Conservation (phyloP, 2,329 filamentous ascomycete species). For the Gaeumannomyces tritici region DNA sequence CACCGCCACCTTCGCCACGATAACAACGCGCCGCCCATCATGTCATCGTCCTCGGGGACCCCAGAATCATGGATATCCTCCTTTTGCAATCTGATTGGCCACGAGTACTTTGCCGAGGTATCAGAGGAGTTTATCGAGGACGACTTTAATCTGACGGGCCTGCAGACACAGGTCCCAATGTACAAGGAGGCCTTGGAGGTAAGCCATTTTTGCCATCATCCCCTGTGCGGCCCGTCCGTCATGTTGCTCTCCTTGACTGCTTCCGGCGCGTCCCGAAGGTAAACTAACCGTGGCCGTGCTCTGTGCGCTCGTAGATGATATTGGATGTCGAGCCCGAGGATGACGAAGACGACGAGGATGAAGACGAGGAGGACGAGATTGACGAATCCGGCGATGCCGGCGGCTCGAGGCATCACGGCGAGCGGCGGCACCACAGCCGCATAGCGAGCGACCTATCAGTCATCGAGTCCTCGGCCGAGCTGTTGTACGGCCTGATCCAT, state of each 20-base stretch:
- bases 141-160: constrained; percentile 95
- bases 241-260: background rate
- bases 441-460: constrained; percentile 90
- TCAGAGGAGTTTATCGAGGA: constrained; percentile 99
- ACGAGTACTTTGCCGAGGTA: constrained; percentile 98
- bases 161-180: constrained; percentile 93
- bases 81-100: constrained; percentile 89
- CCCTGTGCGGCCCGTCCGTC: background rate
- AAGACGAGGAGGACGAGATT: constrained; percentile 66
- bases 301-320: constrained; percentile 61
- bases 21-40: constrained; percentile 17
- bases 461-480: constrained; percentile 95
- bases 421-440: constrained; percentile 70
- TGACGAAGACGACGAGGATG: constrained; percentile 76
- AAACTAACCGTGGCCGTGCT: background rate
- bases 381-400: constrained; percentile 56
- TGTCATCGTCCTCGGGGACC: constrained; percentile 52
- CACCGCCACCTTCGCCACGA: background rate
- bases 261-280: too few relatives aligned
- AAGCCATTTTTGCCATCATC: constrained; percentile 8
- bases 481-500: constrained; percentile 96
- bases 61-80: constrained; percentile 96
- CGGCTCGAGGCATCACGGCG: constrained; percentile 38
- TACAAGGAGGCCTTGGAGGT: constrained; percentile 96
- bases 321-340: constrained; percentile 96